A percentile compares a stretch with the other conserved stretches of the same genome.
Conservation (phyloP, 768 basidiomycete species). For the Tricholoma sp. region DNA sequence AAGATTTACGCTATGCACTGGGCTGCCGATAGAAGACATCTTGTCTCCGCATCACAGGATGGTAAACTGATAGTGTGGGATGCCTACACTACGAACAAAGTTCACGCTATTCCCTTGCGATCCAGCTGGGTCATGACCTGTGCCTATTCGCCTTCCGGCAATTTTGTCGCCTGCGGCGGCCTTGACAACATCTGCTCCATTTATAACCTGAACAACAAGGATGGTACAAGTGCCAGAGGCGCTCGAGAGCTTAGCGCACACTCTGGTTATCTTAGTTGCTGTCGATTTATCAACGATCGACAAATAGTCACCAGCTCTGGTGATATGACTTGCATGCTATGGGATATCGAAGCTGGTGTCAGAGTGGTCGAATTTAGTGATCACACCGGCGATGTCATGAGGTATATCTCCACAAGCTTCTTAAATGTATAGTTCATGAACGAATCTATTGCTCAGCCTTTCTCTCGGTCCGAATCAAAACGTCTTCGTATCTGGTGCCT, state of each 20-base stretch:
- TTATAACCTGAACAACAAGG: constrained; percentile 87
- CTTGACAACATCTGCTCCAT: constrained; percentile 99
- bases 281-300: constrained; percentile 96
- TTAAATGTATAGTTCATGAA: background rate
- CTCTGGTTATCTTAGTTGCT: constrained; percentile 97
- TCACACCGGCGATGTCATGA: constrained; percentile 99
- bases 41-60: constrained; percentile 99
- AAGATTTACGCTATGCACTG: constrained; percentile 99
- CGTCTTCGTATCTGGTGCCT: constrained; percentile 98
- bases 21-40: constrained; percentile 94
- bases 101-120: constrained; percentile 96
- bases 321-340: constrained; percentile 99
- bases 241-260: constrained; percentile 95
- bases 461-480: constrained; percentile 92
- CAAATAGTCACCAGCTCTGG: constrained; percentile 98
- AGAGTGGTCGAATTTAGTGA: constrained; percentile 98
- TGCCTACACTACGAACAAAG: constrained; percentile 99
- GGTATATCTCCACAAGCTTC: constrained; percentile 46
- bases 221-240: constrained; percentile 75
- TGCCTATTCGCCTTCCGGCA: constrained; percentile 95
- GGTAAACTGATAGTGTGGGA: constrained; percentile 99
- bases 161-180: constrained; percentile 97
- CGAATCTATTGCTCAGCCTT: constrained; percentile 46
- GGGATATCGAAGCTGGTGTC: constrained; percentile 98
- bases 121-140: constrained; percentile 99